phyloP scores from a whole-genome alignment of 371 early-diverging fungal species.

The Entomophthora muscae region DNA sequence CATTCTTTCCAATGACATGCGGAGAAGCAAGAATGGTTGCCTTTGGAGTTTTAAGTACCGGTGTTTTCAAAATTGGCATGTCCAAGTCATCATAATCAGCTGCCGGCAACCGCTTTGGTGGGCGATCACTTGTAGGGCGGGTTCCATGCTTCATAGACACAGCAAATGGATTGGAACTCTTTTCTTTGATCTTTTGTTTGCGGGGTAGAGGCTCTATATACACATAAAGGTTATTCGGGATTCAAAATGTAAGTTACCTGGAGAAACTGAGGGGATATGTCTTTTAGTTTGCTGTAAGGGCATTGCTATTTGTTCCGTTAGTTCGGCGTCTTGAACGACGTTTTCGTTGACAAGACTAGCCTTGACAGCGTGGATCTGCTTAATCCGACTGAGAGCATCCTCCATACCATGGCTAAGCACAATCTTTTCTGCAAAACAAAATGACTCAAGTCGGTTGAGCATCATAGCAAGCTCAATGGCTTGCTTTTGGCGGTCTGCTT shows the following conservation, averaged over 20 bases:
- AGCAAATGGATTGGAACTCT: not conserved
- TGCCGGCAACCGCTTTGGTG: not conserved
- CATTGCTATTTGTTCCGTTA: not conserved
- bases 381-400: not conserved
- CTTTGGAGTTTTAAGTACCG: not conserved
- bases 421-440: not conserved
- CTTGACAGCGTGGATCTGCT: not conserved
- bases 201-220: not conserved
- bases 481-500: not conserved
- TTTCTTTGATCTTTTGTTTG: not conserved
- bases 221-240: not conserved
- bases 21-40: not conserved
- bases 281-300: not conserved
- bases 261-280: not conserved
- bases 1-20: not conserved
- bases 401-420: not conserved
- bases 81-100: not conserved
- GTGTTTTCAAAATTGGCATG: not conserved
- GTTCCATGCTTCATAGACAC: not conserved
- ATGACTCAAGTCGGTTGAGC: not conserved
- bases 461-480: not conserved
- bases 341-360: not conserved
- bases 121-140: not conserved
- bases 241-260: not conserved
- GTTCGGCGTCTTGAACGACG: not conserved